Evolutionary conservation across 1,284 basidiomycete species (phyloP).

Genomic region (Trichosporon ovoides): DNA sequence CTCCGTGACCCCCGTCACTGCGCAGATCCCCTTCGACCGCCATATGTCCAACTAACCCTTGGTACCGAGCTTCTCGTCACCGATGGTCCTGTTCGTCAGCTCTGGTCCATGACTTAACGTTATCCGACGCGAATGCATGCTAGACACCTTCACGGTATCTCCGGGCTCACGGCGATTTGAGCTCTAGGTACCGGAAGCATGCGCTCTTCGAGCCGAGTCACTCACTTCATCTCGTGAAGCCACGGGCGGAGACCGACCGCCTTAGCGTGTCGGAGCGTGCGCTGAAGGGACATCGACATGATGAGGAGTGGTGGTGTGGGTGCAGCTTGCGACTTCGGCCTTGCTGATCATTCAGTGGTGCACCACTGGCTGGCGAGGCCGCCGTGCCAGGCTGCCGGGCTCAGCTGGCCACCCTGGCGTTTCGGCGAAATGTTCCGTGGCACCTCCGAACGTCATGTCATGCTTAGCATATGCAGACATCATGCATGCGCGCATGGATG

Average conservation of each 20-base stretch:
- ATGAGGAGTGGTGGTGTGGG: constrained; percentile 6
- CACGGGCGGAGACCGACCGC: constrained; percentile 72
- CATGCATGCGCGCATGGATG: background rate
- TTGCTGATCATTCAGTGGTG: constrained; percentile 3
- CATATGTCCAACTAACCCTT: constrained; percentile 40
- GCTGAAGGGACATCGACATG: constrained; percentile 64
- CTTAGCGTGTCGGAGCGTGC: constrained; percentile 69
- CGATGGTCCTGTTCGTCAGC: constrained; percentile 66
- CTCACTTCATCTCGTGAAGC: constrained; percentile 61
- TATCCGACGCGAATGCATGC: background rate
- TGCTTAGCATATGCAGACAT: background rate
- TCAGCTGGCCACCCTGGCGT: background rate
- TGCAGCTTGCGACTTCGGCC: background rate
- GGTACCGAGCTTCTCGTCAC: constrained; percentile 79
- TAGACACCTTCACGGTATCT: too few species aligned
- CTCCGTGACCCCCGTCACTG: constrained; percentile 51
- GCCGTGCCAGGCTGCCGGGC: background rate
- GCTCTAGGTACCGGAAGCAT: background rate
- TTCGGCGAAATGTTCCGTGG: constrained; percentile 5
- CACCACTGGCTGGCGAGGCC: constrained; percentile 1
- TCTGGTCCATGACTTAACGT: background rate
- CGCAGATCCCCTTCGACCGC: background rate
- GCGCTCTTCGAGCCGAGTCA: constrained; percentile 9
- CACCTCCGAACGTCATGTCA: background rate
- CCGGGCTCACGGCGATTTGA: too few species aligned